phyloP scores from a whole-genome alignment of 345 rosid species.

The Populus ilicifolia region DNA sequence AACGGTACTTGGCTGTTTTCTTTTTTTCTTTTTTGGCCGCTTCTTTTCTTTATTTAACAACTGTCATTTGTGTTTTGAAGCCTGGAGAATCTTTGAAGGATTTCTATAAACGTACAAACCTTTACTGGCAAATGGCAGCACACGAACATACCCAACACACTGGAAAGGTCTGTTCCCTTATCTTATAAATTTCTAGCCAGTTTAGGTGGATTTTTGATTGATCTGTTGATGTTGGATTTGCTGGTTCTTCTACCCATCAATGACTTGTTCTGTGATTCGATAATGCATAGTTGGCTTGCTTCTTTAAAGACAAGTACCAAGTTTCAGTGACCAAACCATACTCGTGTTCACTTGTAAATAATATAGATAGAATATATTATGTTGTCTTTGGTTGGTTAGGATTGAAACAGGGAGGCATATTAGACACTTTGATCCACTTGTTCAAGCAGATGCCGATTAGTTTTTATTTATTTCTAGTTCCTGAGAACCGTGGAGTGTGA shows the following conservation, averaged over 20 bases:
- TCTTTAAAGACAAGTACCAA: neutral
- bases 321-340: neutral
- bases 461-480: too few relatives aligned
- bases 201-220: neutral
- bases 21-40: neutral
- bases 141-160: constrained; percentile 97
- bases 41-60: constrained; percentile 1
- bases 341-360: too few relatives aligned
- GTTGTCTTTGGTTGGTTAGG: neutral
- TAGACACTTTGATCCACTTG: neutral
- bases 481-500: too few relatives aligned
- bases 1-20: constrained; percentile 34
- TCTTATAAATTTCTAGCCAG: neutral
- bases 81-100: constrained; percentile 93
- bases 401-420: neutral
- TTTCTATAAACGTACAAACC: constrained; percentile 80
- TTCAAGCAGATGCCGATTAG: too few relatives aligned
- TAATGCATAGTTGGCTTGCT: neutral
- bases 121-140: constrained; percentile 99
- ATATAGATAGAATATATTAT: neutral
- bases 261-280: neutral
- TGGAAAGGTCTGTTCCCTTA: constrained; percentile 64
- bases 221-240: neutral
- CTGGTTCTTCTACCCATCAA: neutral
- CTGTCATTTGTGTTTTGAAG: constrained; percentile 36